These are phyloP conservation scores for Tilletia indica DNA, from an alignment of 1,284 basidiomycete species.

Conservation along the genomic window DNA sequence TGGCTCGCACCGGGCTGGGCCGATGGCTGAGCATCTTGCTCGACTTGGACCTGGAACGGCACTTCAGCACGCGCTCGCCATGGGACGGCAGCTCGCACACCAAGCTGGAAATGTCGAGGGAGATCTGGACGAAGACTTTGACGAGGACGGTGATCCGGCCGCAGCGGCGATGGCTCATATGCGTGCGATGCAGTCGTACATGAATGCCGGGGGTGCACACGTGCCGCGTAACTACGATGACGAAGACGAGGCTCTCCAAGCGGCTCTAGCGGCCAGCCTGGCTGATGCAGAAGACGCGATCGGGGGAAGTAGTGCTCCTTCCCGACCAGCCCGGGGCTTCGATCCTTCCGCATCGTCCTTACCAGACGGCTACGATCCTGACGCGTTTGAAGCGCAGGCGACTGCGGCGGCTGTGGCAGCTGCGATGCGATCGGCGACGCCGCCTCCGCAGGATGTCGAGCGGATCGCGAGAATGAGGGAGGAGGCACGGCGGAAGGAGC, in stretches of 20 bases:
- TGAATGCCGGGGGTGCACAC: constrained; percentile 3
- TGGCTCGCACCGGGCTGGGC: background rate
- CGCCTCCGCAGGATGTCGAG: constrained; percentile 5
- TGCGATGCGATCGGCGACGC: background rate
- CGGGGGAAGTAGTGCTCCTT: background rate
- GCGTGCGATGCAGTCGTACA: constrained; percentile 10
- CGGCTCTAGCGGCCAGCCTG: constrained; percentile 13
- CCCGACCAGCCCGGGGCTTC: background rate
- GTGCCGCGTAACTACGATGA: constrained; percentile 12
- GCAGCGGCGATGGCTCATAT: background rate
- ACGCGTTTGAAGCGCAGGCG: constrained; percentile 11
- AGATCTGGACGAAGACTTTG: constrained; percentile 10
- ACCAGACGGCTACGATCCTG: constrained; percentile 11
- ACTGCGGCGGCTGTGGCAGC: constrained; percentile 4
- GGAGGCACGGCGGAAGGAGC: constrained; percentile 9
- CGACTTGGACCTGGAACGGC: background rate
- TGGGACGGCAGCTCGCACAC: background rate
- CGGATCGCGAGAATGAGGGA: constrained; percentile 13
- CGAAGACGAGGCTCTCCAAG: constrained; percentile 11
- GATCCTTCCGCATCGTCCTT: background rate
- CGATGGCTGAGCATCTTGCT: too few relatives aligned
- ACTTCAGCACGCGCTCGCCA: background rate
- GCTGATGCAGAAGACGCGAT: constrained; percentile 3
- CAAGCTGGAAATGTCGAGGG: background rate
- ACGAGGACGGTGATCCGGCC: background rate